phyloP scores from a whole-genome alignment of 768 basidiomycete genomes.

The Mycena olivaceomarginata region DNA sequence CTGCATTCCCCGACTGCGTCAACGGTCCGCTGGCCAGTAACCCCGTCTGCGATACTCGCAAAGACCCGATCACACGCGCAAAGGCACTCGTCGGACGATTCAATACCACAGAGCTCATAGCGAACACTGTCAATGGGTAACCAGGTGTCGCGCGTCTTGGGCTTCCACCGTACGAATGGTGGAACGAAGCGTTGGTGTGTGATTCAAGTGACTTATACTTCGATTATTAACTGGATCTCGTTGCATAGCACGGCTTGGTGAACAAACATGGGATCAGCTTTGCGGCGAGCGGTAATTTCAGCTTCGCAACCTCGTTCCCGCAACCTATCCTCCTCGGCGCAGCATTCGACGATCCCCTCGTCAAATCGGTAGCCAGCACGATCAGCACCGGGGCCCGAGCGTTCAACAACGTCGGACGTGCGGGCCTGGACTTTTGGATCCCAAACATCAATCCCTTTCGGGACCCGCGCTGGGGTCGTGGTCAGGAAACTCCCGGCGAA shows the following conservation, averaged over 20 bases:
- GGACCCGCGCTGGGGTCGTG: slow-evolving; percentile 70
- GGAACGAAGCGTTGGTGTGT: slow-evolving; percentile 65
- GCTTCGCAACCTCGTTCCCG: slow-evolving; percentile 76
- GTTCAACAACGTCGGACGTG: slow-evolving; percentile 72
- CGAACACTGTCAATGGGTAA: slow-evolving; percentile 69
- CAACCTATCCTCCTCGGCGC: slow-evolving; percentile 73
- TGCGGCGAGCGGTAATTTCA: slow-evolving; percentile 68
- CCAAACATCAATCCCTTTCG: slow-evolving; percentile 77
- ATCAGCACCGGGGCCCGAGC: slow-evolving; percentile 76
- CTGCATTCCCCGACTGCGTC: slow-evolving; percentile 55
- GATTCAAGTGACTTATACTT: slow-evolving; percentile 71
- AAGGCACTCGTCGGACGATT: slow-evolving; percentile 68
- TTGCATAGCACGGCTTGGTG: background rate
- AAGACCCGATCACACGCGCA: slow-evolving; percentile 67
- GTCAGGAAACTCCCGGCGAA: slow-evolving; percentile 79
- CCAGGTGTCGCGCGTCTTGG: slow-evolving; percentile 76
- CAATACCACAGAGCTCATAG: slow-evolving; percentile 70
- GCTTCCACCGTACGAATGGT: slow-evolving; percentile 75
- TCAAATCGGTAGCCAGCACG: slow-evolving; percentile 67
- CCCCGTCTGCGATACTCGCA: slow-evolving; percentile 68
- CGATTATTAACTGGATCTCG: slow-evolving; percentile 38
- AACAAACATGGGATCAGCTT: slow-evolving; percentile 68
- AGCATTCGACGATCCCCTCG: slow-evolving; percentile 72
- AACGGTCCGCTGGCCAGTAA: slow-evolving; percentile 59
- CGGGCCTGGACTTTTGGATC: slow-evolving; percentile 75